Base-by-base conservation (phyloP, 1,284 basidiomycete species). In the Schizophyllum amplum region DNA sequence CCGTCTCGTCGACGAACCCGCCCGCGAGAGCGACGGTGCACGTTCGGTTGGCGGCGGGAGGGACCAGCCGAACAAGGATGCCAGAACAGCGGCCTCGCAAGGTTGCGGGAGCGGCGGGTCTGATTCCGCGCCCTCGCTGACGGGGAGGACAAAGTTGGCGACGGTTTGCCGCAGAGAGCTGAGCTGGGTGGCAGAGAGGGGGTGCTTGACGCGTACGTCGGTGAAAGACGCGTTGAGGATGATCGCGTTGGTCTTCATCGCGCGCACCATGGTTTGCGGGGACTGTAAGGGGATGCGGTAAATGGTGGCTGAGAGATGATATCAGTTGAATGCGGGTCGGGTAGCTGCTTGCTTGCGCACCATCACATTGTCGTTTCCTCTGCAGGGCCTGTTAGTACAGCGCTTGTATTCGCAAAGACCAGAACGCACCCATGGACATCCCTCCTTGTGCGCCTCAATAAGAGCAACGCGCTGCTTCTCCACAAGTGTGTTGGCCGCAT, bases 351-450 rank as follows among this genome's bases (percentile, higher is more conserved):
- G 56, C 48, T 46, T 23, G 48, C 80, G 62, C 64, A 91, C 90
- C 69, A 68, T 90, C 87, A 63, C 89, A 90, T 66, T 92, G 89
- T 56, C 81, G 78, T 26, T 76, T 75, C 68, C 81, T 88, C 90
- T 42, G 2, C 33, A 4, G 4, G 7, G 2, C 17, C 7, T 17
- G 33, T 42, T 17, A 42, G 33, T 9, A 42, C 11, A 9, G 33
- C 7, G 17, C 33, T 9, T 3, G 17, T 9, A 3, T 4, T 42
- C 13, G 17, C 7, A 9, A 9, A 9, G 17, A 2, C 3, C 33
- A 42, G 17, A 9, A 42, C 33, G 33, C 33, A 42, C 33, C 33
- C 90, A 92, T 2, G 90, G 90, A 65, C 89, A 92, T 0, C 87
- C 86, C 55, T 82, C 75, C 67, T 90, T 90, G 67, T 92, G 90